Conservation (phyloP, 164 flowering plant species). For the Stephania yunnanensis region DNA sequence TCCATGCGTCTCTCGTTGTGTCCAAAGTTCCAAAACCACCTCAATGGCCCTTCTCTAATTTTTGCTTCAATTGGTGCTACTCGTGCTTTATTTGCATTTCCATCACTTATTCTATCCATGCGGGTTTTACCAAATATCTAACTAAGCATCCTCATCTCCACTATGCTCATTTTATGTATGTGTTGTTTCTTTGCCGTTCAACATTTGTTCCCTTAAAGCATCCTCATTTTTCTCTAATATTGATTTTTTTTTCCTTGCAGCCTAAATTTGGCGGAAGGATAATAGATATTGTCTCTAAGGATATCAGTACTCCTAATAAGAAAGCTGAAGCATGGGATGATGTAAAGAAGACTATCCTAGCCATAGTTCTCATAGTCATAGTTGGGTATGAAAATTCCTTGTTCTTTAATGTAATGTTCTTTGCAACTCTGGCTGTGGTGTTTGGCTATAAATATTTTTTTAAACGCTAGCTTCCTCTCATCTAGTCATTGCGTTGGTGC, state of each 20-base stretch:
- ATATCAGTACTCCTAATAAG: constrained; percentile 58
- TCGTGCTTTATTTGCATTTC: too few relatives aligned
- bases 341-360: constrained; percentile 59
- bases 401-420: not conserved
- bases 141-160: too few relatives aligned
- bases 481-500: not conserved
- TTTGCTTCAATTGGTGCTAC: too few relatives aligned
- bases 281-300: constrained; percentile 89
- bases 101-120: too few relatives aligned
- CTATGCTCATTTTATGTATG: too few relatives aligned
- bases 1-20: too few relatives aligned
- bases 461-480: not conserved
- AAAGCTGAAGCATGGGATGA: constrained; percentile 59
- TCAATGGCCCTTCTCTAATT: too few relatives aligned
- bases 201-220: too few relatives aligned
- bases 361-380: constrained; percentile 61
- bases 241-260: constrained; percentile 38
- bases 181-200: too few relatives aligned
- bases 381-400: constrained; percentile 53
- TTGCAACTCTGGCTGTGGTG: not conserved
- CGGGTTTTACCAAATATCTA: too few relatives aligned
- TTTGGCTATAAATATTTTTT: not conserved
- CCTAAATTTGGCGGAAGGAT: constrained; percentile 93
- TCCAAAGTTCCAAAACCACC: too few relatives aligned
- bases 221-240: not conserved